These are phyloP conservation scores for Coemansia aciculifera DNA, from an alignment of 192 early-diverging fungal species.

Conservation along the genomic window DNA sequence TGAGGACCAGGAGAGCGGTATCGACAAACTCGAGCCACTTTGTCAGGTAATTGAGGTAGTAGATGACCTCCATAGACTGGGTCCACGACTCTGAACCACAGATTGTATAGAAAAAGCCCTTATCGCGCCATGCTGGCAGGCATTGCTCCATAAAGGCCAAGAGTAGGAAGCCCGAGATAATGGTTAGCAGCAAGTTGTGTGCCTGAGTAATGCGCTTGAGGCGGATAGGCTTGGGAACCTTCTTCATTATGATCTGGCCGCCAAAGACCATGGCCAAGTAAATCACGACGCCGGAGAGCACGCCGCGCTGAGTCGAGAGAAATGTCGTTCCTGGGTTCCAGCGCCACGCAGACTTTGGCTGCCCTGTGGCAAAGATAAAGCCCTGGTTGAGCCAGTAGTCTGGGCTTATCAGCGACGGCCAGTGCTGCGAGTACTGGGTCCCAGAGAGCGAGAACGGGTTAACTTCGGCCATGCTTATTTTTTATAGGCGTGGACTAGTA, in stretches of 20 bases:
- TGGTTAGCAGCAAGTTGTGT: constrained; percentile 80
- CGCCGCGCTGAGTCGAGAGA: constrained; percentile 52
- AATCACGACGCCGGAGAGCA: constrained; percentile 53
- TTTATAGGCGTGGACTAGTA: neutral
- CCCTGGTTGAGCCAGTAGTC: constrained; percentile 59
- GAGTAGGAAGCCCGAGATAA: constrained; percentile 73
- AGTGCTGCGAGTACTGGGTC: constrained; percentile 55
- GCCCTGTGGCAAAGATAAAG: constrained; percentile 42
- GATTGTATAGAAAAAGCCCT: constrained; percentile 74
- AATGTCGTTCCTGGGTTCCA: constrained; percentile 53
- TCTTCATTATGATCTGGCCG: constrained; percentile 70
- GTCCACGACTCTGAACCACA: constrained; percentile 73
- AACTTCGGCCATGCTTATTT: constrained; percentile 35
- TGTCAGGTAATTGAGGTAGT: constrained; percentile 91
- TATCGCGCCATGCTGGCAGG: constrained; percentile 64
- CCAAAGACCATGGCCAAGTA: constrained; percentile 84
- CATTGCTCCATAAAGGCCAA: constrained; percentile 78
- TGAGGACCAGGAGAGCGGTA: constrained; percentile 82
- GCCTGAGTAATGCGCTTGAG: constrained; percentile 69
- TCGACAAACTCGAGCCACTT: constrained; percentile 93
- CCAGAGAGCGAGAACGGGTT: constrained; percentile 55
- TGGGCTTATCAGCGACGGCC: constrained; percentile 56
- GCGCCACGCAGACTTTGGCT: constrained; percentile 57
- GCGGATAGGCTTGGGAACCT: constrained; percentile 54
- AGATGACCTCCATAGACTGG: constrained; percentile 76